phyloP scores from a whole-genome alignment of 768 basidiomycete species.

The Pleurotus salmoneostramineus region DNA sequence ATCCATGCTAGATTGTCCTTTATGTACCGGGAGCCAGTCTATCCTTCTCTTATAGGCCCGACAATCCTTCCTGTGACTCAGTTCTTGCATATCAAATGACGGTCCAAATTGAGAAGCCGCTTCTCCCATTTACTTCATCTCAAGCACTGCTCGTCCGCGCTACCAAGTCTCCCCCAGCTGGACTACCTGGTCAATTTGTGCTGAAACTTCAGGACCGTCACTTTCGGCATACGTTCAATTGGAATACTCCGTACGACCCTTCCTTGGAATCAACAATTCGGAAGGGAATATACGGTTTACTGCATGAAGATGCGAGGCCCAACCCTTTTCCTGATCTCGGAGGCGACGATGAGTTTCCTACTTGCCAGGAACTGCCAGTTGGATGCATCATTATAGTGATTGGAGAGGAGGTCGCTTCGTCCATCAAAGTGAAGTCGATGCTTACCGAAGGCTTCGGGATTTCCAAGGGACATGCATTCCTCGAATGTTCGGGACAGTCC shows the following conservation, averaged over 20 bases:
- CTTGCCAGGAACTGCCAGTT: neutral
- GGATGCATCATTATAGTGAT: neutral
- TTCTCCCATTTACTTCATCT: neutral
- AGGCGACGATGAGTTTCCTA: neutral
- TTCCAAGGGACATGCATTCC: neutral
- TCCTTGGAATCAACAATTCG: neutral
- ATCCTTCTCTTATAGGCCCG: too few species aligned
- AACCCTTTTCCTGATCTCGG: neutral
- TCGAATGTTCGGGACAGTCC: neutral
- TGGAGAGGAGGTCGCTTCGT: neutral
- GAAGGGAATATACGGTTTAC: neutral
- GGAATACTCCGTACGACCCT: neutral
- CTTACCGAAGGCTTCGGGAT: neutral
- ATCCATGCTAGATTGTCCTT: too few species aligned
- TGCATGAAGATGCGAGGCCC: neutral
- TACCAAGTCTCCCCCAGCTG: neutral
- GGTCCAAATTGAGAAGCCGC: neutral
- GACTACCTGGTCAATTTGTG: neutral
- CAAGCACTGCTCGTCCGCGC: neutral
- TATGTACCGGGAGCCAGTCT: too few species aligned
- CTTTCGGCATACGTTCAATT: neutral
- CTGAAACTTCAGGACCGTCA: neutral
- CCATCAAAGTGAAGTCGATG: neutral
- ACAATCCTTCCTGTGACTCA: too few species aligned
- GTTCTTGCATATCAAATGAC: neutral